Conservation (phyloP, 805 yeast genomes). For the Metschnikowia sp. region DNA sequence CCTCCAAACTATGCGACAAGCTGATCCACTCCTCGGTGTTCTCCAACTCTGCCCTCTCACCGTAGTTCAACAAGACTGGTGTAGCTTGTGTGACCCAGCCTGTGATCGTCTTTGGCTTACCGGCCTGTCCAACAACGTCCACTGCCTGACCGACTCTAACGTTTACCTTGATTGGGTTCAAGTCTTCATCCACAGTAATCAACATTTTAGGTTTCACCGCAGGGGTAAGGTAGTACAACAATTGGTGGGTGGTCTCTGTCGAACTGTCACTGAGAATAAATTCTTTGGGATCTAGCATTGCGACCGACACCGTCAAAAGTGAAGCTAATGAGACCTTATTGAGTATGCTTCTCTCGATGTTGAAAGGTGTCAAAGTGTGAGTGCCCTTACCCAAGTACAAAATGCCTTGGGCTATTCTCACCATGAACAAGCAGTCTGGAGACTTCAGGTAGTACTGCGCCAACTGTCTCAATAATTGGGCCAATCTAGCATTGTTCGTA, state of each 20-base stretch:
- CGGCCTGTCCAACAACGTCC: slow-evolving; percentile 98
- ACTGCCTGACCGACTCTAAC: slow-evolving; percentile 99
- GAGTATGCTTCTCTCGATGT: slow-evolving; percentile 79
- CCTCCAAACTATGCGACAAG: slow-evolving; percentile 79
- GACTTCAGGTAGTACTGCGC: slow-evolving; percentile 92
- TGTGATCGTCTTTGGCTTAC: slow-evolving; percentile 96
- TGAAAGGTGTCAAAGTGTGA: slow-evolving; percentile 81
- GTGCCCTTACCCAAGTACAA: slow-evolving; percentile 97
- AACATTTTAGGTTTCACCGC: slow-evolving; percentile 92
- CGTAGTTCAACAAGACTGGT: slow-evolving; percentile 88
- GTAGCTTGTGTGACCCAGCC: slow-evolving; percentile 99
- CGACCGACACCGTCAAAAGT: slow-evolving; percentile 75
- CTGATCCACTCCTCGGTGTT: slow-evolving; percentile 83
- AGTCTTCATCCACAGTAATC: slow-evolving; percentile 85
- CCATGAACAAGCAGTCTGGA: slow-evolving; percentile 86
- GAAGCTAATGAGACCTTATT: slow-evolving; percentile 91
- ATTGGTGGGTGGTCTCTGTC: slow-evolving; percentile 56
- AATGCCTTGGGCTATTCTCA: slow-evolving; percentile 92
- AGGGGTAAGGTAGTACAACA: slow-evolving; percentile 81
- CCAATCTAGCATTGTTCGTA: slow-evolving; percentile 96
- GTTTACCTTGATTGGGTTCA: slow-evolving; percentile 89
- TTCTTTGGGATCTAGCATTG: slow-evolving; percentile 79
- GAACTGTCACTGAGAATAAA: slow-evolving; percentile 68
- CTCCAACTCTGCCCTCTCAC: slow-evolving; percentile 96
- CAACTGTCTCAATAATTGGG: slow-evolving; percentile 90